Percentiles rank a stretch among this genome's conserved stretches.
phyloP scores from a whole-genome alignment of 768 basidiomycete species.

The Leccinum fibrillosum region DNA sequence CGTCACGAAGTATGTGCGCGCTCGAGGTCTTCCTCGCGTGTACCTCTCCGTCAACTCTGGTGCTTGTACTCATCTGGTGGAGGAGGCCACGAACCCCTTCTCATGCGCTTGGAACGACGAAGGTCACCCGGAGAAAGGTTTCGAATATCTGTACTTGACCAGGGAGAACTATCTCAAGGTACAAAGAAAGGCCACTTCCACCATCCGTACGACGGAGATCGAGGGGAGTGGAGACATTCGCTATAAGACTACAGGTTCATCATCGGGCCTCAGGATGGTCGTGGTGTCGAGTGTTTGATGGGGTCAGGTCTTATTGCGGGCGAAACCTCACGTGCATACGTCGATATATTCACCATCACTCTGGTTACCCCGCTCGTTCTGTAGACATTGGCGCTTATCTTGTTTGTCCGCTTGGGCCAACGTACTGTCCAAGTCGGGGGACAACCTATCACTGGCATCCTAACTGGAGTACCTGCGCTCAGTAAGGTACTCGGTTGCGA shows the following conservation, averaged over 20 bases:
- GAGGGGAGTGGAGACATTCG: constrained; percentile 84
- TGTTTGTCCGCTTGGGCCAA: constrained; percentile 89
- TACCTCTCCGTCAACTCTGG: constrained; percentile 99
- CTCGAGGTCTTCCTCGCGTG: constrained; percentile 85
- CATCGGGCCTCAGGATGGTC: constrained; percentile 95
- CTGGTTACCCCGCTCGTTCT: constrained; percentile 92
- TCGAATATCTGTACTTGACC: constrained; percentile 94
- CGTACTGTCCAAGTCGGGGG: constrained; percentile 98
- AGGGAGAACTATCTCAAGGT: constrained; percentile 87
- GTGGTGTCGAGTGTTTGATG: constrained; percentile 93
- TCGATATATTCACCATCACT: constrained; percentile 99
- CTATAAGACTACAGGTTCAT: constrained; percentile 90
- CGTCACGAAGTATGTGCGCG: constrained; percentile 90
- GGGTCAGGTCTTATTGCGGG: constrained; percentile 99
- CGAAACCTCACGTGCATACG: constrained; percentile 97
- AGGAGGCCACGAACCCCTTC: constrained; percentile 86
- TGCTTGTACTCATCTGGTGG: constrained; percentile 92
- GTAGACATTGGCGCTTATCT: constrained; percentile 98
- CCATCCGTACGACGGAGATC: constrained; percentile 80
- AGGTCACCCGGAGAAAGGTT: constrained; percentile 85
- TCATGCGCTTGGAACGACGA: constrained; percentile 88
- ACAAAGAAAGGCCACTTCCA: constrained; percentile 76
- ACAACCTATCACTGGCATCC: constrained; percentile 89
- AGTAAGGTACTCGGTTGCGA: constrained; percentile 99
- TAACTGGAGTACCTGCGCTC: constrained; percentile 93